Base-by-base conservation (phyloP, 257 asterid genomes). In the Nicotiana otophora region DNA sequence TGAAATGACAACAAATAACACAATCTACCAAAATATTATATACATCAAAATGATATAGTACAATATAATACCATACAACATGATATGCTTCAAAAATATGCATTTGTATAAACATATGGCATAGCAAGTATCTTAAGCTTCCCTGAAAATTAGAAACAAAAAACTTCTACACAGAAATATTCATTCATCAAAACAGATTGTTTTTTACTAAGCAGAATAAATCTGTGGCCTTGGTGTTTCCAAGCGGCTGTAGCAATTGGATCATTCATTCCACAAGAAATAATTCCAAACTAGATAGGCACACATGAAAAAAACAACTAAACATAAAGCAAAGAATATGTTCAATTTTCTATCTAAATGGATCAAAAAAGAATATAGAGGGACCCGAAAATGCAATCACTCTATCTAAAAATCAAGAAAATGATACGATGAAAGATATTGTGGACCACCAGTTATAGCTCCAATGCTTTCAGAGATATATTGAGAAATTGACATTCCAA, bases 381-480 rank as follows among this genome's bases (percentile, higher is more conserved):
- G 19, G 72, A 34, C 23, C 81, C 8, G 61, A 55, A 53, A 36
- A 60, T 6, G 28, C 61, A 65, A 34, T 69, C 19, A 9, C 5
- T 66, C 53, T 78, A 33, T 60, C 28, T 26, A 51, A 57, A 76
- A 33, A 75, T 31, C 72, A 58, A 31, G 68, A 48, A 74, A 74
- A 15, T 58, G 81, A 53, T 57, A 8, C 2, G 20, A 60, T 7
- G n/a, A 23, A 81, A 84, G 80, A 70, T 63, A 81, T 39, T 68
- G 36, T 14, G 81, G 77, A 58, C 84, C 87, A 66, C 78, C 30
- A 78, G 30, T 23, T 81, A 82, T 26, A 82, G 81, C 75, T 53
- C 80, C 5, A 48, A 14, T 31, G 76, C 19, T 58, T 42, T 48
- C 78, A 58, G 63, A 79, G 79, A 74, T 19, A 62, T 7, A 42